Evolutionary conservation across 1,139 yeast genomes (phyloP).

Genomic region (Taphrina sp.): DNA sequence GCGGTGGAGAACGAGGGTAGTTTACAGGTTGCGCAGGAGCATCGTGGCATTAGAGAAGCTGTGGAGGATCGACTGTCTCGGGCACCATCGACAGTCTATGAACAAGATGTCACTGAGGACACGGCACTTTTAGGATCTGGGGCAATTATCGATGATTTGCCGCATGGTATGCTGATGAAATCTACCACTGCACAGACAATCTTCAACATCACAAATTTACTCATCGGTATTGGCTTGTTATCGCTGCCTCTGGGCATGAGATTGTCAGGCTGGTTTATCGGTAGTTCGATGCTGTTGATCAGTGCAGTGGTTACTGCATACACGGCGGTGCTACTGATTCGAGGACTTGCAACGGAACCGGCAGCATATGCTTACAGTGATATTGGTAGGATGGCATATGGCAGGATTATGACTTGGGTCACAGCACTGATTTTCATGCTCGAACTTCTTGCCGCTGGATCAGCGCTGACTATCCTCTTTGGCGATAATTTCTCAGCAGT

Average conservation of each 20-base stretch:
- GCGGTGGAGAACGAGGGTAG: neutral
- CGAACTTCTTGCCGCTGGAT: conserved; percentile 71
- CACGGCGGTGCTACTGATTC: conserved; percentile 66
- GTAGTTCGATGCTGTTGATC: conserved; percentile 44
- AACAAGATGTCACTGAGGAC: neutral
- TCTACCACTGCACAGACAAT: conserved; percentile 73
- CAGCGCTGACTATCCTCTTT: conserved; percentile 72
- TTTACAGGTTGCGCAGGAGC: neutral
- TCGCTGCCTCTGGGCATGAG: conserved; percentile 78
- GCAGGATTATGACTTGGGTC: conserved; percentile 57
- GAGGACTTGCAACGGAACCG: conserved; percentile 68
- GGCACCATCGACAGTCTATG: neutral
- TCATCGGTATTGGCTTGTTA: conserved; percentile 81
- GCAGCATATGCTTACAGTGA: conserved; percentile 87
- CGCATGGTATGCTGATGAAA: no score
- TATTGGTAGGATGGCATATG: conserved; percentile 73
- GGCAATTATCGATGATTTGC: neutral
- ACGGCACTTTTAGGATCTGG: neutral
- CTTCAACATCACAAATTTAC: conserved; percentile 79
- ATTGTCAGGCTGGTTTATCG: conserved; percentile 77
- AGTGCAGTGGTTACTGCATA: conserved; percentile 53
- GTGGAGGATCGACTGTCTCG: neutral
- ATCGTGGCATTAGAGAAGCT: neutral
- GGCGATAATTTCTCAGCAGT: conserved; percentile 77
- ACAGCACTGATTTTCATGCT: conserved; percentile 71